Evolutionary conservation across 164 flowering plant genomes (phyloP).

Genomic region (Euptelea pleiosperma): DNA sequence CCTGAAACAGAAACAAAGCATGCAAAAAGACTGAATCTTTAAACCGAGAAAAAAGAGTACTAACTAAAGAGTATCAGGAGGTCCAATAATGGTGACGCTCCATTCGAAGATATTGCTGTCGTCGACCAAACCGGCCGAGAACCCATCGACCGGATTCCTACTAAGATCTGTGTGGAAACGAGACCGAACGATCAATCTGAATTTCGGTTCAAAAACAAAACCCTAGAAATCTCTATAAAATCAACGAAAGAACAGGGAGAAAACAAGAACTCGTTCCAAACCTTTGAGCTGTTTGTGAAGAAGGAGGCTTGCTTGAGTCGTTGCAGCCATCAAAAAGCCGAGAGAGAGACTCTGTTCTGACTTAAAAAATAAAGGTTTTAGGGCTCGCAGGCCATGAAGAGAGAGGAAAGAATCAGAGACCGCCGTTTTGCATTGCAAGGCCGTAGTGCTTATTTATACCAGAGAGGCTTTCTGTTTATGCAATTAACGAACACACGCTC

Average conservation of each 20-base stretch:
- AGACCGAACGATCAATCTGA: slow-evolving; percentile 14
- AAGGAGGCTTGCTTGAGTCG: slow-evolving; percentile 74
- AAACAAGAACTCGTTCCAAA: slow-evolving; percentile 4
- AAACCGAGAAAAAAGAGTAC: slow-evolving; percentile 13
- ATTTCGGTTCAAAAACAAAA: not conserved
- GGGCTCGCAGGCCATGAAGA: too few species aligned
- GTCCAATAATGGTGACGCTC: slow-evolving; percentile 76
- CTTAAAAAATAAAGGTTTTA: too few species aligned
- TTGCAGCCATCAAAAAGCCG: slow-evolving; percentile 59
- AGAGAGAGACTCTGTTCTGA: slow-evolving; percentile 40
- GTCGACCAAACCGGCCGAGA: slow-evolving; percentile 73
- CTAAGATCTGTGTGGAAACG: slow-evolving; percentile 40
- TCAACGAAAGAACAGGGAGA: not conserved
- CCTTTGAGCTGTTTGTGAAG: slow-evolving; percentile 79
- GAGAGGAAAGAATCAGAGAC: too few species aligned
- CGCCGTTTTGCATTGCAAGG: too few species aligned
- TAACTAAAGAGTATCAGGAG: slow-evolving; percentile 73
- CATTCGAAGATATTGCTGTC: slow-evolving; percentile 66
- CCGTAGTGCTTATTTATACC: too few species aligned
- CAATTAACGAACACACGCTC: too few species aligned
- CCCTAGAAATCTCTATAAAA: not conserved
- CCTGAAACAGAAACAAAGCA: not conserved
- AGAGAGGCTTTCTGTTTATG: too few species aligned
- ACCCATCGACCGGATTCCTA: slow-evolving; percentile 68
- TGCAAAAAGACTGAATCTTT: not conserved